Evolutionary conservation across 2,329 filamentous ascomycete species (phyloP).

Genomic region (Talaromyces verruculosus): DNA sequence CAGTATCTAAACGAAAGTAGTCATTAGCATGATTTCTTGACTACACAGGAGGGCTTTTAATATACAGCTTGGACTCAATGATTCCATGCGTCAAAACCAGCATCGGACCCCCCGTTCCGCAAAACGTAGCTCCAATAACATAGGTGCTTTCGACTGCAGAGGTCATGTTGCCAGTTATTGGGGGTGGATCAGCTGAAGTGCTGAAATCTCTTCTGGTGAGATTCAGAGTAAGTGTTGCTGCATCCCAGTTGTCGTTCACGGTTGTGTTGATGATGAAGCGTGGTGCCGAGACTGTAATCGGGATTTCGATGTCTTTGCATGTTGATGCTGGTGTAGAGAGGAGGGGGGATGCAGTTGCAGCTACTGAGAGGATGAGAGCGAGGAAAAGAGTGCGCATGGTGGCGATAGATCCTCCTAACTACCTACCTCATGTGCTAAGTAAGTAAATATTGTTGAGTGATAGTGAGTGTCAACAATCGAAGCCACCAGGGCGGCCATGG

Average conservation of each 20-base stretch:
- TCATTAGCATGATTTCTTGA: background rate
- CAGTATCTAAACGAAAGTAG: background rate
- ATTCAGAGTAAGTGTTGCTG: background rate
- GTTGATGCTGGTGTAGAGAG: background rate
- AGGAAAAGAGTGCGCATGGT: background rate
- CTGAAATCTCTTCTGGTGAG: background rate
- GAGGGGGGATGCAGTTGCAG: background rate
- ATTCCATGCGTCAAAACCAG: background rate
- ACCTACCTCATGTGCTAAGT: too few relatives aligned
- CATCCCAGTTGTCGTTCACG: background rate
- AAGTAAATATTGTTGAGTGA: background rate
- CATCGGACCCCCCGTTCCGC: background rate
- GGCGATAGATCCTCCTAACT: background rate
- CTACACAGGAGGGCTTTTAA: background rate
- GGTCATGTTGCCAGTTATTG: background rate
- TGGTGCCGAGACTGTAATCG: background rate
- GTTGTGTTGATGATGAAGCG: background rate
- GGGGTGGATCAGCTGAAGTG: background rate
- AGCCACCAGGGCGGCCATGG: background rate
- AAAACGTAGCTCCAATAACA: background rate
- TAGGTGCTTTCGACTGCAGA: background rate
- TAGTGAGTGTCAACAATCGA: background rate
- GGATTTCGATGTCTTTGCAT: background rate
- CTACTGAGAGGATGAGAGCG: background rate
- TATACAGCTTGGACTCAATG: background rate